Conservation (phyloP, 1,284 basidiomycete genomes). For the Peniophora sp. region DNA sequence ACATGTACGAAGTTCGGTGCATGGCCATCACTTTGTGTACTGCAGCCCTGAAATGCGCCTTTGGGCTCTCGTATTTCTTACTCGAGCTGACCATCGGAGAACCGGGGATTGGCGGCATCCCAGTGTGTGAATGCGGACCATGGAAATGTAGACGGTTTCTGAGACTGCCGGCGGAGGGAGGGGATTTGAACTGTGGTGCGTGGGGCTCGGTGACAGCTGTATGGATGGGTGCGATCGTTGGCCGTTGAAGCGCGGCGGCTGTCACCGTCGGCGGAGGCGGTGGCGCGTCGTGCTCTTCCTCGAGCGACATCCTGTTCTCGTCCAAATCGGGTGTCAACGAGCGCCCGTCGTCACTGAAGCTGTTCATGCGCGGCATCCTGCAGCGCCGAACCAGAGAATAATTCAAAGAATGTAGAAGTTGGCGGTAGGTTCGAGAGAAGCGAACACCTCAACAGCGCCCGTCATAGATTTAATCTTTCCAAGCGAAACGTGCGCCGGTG, state of each 20-base stretch:
- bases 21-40: constrained; percentile 51
- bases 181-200: background rate
- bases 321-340: constrained; percentile 51
- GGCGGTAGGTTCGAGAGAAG: background rate
- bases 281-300: constrained; percentile 16
- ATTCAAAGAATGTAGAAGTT: background rate
- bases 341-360: constrained; percentile 49
- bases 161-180: constrained; percentile 4
- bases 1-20: constrained; percentile 37
- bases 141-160: background rate
- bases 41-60: constrained; percentile 39
- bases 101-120: background rate
- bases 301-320: constrained; percentile 12
- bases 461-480: background rate
- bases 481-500: background rate
- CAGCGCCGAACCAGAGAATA: background rate
- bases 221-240: constrained; percentile 2
- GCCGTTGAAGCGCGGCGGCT: background rate
- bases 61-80: constrained; percentile 20
- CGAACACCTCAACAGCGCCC: background rate
- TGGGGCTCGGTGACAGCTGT: background rate
- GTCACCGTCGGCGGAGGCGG: constrained; percentile 1
- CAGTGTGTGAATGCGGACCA: background rate
- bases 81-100: constrained; percentile 2
- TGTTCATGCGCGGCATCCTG: constrained; percentile 48